Base-by-base conservation (phyloP, 352 stramenopile genomes). In the Phytopythium kandeliae region DNA sequence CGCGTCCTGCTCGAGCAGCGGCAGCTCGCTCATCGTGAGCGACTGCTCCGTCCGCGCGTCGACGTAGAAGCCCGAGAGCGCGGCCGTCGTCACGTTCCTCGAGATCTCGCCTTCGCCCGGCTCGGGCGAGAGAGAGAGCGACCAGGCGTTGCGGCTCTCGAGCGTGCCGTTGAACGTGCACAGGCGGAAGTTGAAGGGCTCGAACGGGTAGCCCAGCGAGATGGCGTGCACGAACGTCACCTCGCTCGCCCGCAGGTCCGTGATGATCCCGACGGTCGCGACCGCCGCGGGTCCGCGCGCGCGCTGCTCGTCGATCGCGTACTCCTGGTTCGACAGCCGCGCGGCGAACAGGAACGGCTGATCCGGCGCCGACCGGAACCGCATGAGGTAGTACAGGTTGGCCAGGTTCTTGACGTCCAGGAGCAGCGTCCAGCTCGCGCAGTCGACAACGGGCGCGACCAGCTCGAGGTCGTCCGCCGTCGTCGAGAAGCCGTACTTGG, bases 391-490 rank as follows among this genome's bases (percentile, higher is more conserved):
- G 48, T 65, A 69, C 22, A 71, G 69, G 7, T 47, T 58, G 16
- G 60, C 50, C 0, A 13, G 38, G 9, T 60, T 61, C 7, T 44
- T 46, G 43, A 62, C 54, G 7, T 45, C 48, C 8, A 62, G 12
- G 2, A 55, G 1, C 45, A 85, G 58, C 19, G 59, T 43, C 2
- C 31, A 45, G 10, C 57, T 73, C 6, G 62, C 62, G 46, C 73
- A 85, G 45, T 82, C 71, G 6, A 80, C 60, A 0, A 85, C 51
- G 0, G 69, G 60, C n/a, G 69, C 33, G 8, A 85, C 60, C 13
- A 85, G 59, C 33, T 82, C 74, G 1, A 60, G 40, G 3, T 68
- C 54, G 0, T 31, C 11, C 13, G 22, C 40, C 13, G 16, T 31
- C 13, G 10, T 22, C 1, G 22, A n/a, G 13, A 78, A 31, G 33